phyloP scores from a whole-genome alignment of 1,139 yeast species.

The Schwanniomyces etchellsii region DNA sequence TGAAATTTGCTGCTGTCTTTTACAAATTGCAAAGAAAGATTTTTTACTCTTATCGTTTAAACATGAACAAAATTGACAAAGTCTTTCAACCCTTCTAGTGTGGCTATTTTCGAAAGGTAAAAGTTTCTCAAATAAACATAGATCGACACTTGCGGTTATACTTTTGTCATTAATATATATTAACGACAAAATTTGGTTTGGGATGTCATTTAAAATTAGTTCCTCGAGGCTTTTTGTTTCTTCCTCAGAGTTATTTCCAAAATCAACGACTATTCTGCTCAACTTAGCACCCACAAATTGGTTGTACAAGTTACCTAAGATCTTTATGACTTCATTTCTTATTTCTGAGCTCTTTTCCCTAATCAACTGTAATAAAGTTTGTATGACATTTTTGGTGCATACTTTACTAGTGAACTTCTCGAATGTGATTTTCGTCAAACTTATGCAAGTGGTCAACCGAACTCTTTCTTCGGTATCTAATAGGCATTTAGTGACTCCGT shows the following conservation, averaged over 20 bases:
- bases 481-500: slow-evolving; percentile 61
- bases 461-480: slow-evolving; percentile 76
- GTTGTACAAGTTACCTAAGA: slow-evolving; percentile 53
- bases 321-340: slow-evolving; percentile 54
- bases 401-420: slow-evolving; percentile 37
- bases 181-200: slow-evolving; percentile 60
- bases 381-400: slow-evolving; percentile 42
- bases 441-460: slow-evolving; percentile 54
- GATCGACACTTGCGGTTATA: slow-evolving; percentile 67
- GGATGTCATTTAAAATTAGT: slow-evolving; percentile 41
- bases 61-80: slow-evolving; percentile 42
- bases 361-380: slow-evolving; percentile 53
- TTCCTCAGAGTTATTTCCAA: slow-evolving; percentile 20
- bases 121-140: slow-evolving; percentile 52
- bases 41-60: slow-evolving; percentile 56
- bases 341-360: slow-evolving; percentile 67
- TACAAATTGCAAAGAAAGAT: slow-evolving; percentile 64
- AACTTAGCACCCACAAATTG: slow-evolving; percentile 13
- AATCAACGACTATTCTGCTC: slow-evolving; percentile 18
- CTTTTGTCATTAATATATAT: slow-evolving; percentile 69
- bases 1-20: slow-evolving; percentile 60
- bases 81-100: slow-evolving; percentile 43
- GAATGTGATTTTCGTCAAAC: slow-evolving; percentile 37
- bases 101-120: slow-evolving; percentile 50
- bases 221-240: slow-evolving; percentile 37